These are phyloP conservation scores for Arthrobotrys sinensis DNA, from an alignment of 2,329 filamentous ascomycete species.

Conservation along the genomic window DNA sequence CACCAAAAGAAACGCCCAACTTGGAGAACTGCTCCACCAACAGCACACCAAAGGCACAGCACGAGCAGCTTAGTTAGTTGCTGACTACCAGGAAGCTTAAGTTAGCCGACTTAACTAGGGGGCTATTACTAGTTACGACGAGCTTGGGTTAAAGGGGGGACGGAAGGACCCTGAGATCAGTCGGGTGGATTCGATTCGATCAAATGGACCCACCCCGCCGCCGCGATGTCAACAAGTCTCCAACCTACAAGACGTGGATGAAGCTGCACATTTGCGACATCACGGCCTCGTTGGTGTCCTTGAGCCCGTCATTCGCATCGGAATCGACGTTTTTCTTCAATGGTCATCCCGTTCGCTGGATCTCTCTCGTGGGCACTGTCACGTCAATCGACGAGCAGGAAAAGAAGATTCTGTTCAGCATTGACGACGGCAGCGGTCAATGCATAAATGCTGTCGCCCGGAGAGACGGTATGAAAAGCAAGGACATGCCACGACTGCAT, in stretches of 20 bases:
- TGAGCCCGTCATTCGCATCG: slow-evolving; percentile 32
- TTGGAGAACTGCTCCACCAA: slow-evolving; percentile 6
- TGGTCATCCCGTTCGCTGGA: slow-evolving; percentile 53
- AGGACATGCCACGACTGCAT: slow-evolving; percentile 51
- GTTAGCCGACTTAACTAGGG: neutral
- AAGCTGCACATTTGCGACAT: slow-evolving; percentile 54
- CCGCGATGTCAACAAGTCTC: slow-evolving; percentile 49
- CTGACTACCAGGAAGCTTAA: slow-evolving; percentile 9
- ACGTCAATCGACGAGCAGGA: slow-evolving; percentile 42
- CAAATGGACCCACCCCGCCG: slow-evolving; percentile 51
- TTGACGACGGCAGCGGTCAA: slow-evolving; percentile 59
- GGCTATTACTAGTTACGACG: no score
- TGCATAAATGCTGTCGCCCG: slow-evolving; percentile 44
- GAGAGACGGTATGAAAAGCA: neutral
- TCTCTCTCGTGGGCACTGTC: slow-evolving; percentile 42
- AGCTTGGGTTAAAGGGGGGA: no score
- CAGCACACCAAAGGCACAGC: slow-evolving; percentile 22
- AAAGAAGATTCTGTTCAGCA: slow-evolving; percentile 34
- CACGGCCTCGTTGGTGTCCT: slow-evolving; percentile 33
- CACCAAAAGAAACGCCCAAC: slow-evolving; percentile 11
- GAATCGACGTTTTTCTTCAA: slow-evolving; percentile 50
- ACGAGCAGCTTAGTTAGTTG: slow-evolving; percentile 13
- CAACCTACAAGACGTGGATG: slow-evolving; percentile 56
- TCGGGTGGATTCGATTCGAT: neutral
- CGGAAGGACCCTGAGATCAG: neutral